These are phyloP conservation scores for Thinopyrum elongatum DNA, from an alignment of 176 grass and related monocot genomes.

Conservation along the genomic window DNA sequence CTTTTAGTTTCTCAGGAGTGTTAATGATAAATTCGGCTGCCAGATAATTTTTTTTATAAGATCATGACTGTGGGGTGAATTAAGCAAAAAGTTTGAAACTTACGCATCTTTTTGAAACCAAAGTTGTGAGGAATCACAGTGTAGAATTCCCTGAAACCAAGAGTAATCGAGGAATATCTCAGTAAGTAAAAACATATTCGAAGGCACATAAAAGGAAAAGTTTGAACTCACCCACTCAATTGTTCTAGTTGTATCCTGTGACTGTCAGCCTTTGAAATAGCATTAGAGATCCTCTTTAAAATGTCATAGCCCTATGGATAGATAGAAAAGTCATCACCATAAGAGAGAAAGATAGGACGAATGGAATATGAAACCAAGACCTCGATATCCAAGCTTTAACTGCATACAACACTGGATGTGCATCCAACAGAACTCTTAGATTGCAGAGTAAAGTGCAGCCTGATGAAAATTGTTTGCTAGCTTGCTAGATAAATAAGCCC, in stretches of 20 bases:
- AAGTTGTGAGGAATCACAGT: conserved; percentile 94
- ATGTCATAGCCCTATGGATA: too few species aligned
- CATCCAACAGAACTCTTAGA: background rate
- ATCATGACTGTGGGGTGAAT: background rate
- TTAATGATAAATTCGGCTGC: conserved; percentile 89
- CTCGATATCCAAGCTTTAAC: background rate
- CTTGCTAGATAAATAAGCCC: background rate
- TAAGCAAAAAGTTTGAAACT: conserved; percentile 36
- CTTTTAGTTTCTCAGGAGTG: conserved; percentile 83
- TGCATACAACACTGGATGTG: background rate
- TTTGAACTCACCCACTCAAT: too few species aligned
- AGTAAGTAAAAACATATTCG: too few species aligned
- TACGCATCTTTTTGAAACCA: conserved; percentile 86
- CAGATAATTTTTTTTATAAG: conserved; percentile 24
- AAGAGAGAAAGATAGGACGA: conserved; percentile 22
- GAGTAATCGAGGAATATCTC: background rate
- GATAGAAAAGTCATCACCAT: conserved; percentile 3
- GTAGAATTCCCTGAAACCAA: conserved; percentile 51
- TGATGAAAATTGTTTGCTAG: background rate
- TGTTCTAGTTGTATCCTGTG: too few species aligned
- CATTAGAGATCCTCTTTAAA: too few species aligned
- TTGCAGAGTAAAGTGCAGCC: background rate
- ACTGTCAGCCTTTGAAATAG: too few species aligned
- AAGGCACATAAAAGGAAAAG: too few species aligned
- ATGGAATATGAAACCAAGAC: background rate